Percentiles rank a stretch among this genome's conserved stretches.
Evolutionary conservation across 371 early-diverging fungal species (phyloP).

Genomic region (Mucor piriformis): DNA sequence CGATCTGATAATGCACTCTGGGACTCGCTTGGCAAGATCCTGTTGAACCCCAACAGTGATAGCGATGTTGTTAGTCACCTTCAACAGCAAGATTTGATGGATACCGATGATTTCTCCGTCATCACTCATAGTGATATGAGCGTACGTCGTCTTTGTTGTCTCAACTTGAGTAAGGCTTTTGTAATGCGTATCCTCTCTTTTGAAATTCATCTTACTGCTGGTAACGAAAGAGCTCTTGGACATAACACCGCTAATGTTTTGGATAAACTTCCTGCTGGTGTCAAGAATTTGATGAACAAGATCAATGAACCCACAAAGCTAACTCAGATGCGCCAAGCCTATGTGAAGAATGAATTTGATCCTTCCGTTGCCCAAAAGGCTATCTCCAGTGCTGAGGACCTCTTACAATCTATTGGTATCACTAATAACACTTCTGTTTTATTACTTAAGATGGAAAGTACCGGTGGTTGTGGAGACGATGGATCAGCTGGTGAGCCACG

Average conservation of each 20-base stretch:
- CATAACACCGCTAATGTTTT: neutral
- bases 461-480: constrained; percentile 35
- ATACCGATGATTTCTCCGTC: neutral
- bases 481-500: constrained; percentile 29
- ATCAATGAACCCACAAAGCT: constrained; percentile 41
- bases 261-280: constrained; percentile 43
- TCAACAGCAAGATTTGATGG: constrained; percentile 9
- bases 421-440: neutral
- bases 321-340: constrained; percentile 24
- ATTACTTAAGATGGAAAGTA: constrained; percentile 10
- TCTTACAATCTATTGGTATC: constrained; percentile 23
- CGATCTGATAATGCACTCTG: constrained; percentile 49
- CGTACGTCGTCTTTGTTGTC: constrained; percentile 43
- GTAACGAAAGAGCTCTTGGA: constrained; percentile 3
- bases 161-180: constrained; percentile 41
- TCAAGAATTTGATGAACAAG: constrained; percentile 38
- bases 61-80: neutral
- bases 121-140: constrained; percentile 1
- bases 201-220: constrained; percentile 47
- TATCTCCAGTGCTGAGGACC: constrained; percentile 11
- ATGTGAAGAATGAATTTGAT: constrained; percentile 36
- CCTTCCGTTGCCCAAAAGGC: constrained; percentile 7
- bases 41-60: constrained; percentile 34
- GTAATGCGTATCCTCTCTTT: constrained; percentile 43
- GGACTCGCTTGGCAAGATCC: constrained; percentile 40